Percentiles rank a stretch among this genome's conserved stretches.
Evolutionary conservation across 305 asterid genomes (phyloP).

Genomic region (Lippia alba): DNA sequence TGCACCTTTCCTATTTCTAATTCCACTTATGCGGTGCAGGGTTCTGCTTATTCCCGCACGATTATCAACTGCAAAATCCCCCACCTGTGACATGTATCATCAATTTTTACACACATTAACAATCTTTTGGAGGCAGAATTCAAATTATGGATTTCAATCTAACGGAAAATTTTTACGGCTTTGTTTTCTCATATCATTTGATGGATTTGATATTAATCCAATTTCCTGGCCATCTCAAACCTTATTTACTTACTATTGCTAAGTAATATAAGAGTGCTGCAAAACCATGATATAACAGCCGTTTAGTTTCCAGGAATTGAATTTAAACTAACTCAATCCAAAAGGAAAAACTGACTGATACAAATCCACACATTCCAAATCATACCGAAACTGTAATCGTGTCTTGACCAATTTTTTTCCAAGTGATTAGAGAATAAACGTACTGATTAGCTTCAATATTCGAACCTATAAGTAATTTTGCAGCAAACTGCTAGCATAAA

Average conservation of each 20-base stretch:
- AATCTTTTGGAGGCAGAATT: constrained; percentile 14
- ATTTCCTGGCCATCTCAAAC: background rate
- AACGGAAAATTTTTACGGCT: background rate
- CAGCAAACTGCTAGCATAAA: background rate
- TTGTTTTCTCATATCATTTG: background rate
- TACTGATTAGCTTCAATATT: background rate
- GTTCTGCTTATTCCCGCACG: constrained; percentile 95
- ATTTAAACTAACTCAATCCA: constrained; percentile 13
- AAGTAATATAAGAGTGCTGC: constrained; percentile 1
- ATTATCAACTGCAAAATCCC: constrained; percentile 90
- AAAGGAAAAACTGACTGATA: too few species aligned
- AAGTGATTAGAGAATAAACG: background rate
- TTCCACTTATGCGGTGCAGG: constrained; percentile 88
- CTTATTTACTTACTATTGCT: background rate
- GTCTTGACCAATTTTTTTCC: constrained; percentile 4
- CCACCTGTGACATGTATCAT: constrained; percentile 60
- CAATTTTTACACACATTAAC: constrained; percentile 18
- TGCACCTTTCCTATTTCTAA: constrained; percentile 77
- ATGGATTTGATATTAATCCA: constrained; percentile 6
- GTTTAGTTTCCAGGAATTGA: constrained; percentile 6
- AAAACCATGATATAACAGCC: background rate
- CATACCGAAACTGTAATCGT: background rate
- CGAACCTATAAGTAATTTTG: background rate
- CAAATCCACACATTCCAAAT: constrained; percentile 11
- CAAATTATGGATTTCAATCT: constrained; percentile 3